Evolutionary conservation across 164 flowering plant species (phyloP).

Genomic region (Macadamia tetraphylla): DNA sequence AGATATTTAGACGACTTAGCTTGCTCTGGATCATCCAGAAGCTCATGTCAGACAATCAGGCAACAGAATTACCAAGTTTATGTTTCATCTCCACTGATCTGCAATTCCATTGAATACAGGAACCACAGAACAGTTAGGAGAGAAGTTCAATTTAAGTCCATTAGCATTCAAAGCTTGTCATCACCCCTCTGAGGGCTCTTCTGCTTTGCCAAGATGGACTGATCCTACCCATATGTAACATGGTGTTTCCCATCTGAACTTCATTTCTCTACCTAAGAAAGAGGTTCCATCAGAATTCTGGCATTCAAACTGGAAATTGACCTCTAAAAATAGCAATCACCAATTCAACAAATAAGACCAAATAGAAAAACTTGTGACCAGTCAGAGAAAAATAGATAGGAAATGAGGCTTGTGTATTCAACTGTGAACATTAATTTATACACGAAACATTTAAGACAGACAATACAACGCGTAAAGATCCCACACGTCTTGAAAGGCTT

Average conservation of each 20-base stretch:
- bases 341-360: too few species aligned
- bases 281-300: background rate
- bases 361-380: too few species aligned
- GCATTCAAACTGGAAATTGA: too few species aligned
- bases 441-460: background rate
- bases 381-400: too few species aligned
- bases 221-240: background rate
- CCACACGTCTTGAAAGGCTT: slow-evolving; percentile 1
- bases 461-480: background rate
- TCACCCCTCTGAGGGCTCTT: slow-evolving; percentile 19
- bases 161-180: slow-evolving; percentile 45
- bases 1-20: too few species aligned
- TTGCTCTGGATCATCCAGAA: too few species aligned
- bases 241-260: background rate
- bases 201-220: slow-evolving; percentile 35
- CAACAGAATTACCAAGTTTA: background rate
- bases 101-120: slow-evolving; percentile 10
- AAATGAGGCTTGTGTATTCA: too few species aligned
- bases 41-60: too few species aligned
- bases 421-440: too few species aligned
- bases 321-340: too few species aligned
- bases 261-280: background rate
- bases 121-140: slow-evolving; percentile 16
- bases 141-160: slow-evolving; percentile 31
- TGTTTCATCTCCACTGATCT: slow-evolving; percentile 27